Evolutionary conservation across 345 rosid species (phyloP), one percentile per base, ranked within the genome.

Genomic region (Microcos paniculata): DNA sequence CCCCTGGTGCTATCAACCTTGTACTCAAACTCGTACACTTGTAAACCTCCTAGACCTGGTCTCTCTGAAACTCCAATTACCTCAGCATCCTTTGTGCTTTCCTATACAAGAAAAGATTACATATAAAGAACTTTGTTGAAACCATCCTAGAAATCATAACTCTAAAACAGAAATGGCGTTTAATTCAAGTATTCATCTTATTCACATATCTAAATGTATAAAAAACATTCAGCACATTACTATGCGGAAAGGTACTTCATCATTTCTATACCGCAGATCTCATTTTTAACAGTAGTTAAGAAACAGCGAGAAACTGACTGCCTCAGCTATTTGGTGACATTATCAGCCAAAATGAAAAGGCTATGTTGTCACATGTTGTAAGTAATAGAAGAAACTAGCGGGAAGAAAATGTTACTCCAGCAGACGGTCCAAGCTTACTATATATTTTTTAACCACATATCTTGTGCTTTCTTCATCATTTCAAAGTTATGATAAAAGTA

Each of bases 1-100:
- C 98, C 97, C 82, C 98, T 88, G 14, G 85, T 89, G 72, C 95
- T 92, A 80, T 94, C 96, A 30, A 91, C 77, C 79, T 70, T 86
- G 85, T 92, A 94, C 85, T 92, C 97, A 58, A 94, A 87, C 72
- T 94, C 98, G 16, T 92, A 94, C 1, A 91, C 91, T 79, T 88
- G 84, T 49, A 91, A 52, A 15, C 91, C 90, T 51, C 85, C 83
- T 35, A 74, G 70, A n/a, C 94, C 89, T 28, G 85, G 70, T 75
- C 98, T 87, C 81, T 94, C 97, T n/a, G 84, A 73, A 30, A 84
- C 91, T 81, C 86, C 87, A 52, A 94, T 80, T 71, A 94, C 86
- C 80, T 91, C 90, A 7, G 90, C 95, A 33, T 80, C 97, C 74
- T 85, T 90, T 11, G 97, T 92, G 46, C 97, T 92, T 84, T 92